Evolutionary conservation across 1,284 basidiomycete species (phyloP).

Genomic region (Malassezia psittaci): DNA sequence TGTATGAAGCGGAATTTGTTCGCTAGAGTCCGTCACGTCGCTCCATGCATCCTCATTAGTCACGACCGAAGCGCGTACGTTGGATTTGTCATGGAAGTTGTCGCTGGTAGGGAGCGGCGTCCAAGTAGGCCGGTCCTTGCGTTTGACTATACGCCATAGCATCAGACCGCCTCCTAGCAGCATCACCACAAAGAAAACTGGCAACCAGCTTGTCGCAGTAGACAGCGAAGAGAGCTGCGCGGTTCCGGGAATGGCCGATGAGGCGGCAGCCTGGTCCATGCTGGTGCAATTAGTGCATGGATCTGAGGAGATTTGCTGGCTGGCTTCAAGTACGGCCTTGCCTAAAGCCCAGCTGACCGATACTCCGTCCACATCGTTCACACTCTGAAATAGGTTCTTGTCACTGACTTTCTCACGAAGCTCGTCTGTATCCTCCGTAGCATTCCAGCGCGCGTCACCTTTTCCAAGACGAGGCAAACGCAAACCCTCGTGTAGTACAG

Average conservation of each 20-base stretch:
- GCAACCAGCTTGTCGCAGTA: background rate
- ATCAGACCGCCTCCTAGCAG: background rate
- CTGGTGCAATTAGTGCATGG: constrained; percentile 10
- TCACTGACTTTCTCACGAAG: constrained; percentile 34
- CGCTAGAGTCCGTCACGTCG: background rate
- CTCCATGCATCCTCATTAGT: background rate
- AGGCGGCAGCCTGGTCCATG: background rate
- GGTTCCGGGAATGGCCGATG: background rate
- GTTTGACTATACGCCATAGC: background rate
- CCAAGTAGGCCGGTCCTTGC: background rate
- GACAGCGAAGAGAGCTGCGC: background rate
- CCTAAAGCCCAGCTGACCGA: constrained; percentile 96
- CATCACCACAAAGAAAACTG: background rate
- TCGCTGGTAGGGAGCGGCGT: background rate
- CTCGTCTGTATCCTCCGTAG: constrained; percentile 30
- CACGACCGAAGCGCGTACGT: background rate
- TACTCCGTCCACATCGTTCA: constrained; percentile 81
- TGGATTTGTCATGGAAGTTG: background rate
- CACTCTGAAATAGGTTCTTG: constrained; percentile 64
- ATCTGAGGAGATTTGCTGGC: constrained; percentile 50
- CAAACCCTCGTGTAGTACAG: constrained; percentile 90
- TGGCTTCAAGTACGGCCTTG: constrained; percentile 94
- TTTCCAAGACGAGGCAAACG: constrained; percentile 85
- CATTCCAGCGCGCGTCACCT: constrained; percentile 47
- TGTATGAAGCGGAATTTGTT: background rate